Base-by-base conservation (phyloP, 1,284 basidiomycete genomes). In the Ustilago hordei region DNA sequence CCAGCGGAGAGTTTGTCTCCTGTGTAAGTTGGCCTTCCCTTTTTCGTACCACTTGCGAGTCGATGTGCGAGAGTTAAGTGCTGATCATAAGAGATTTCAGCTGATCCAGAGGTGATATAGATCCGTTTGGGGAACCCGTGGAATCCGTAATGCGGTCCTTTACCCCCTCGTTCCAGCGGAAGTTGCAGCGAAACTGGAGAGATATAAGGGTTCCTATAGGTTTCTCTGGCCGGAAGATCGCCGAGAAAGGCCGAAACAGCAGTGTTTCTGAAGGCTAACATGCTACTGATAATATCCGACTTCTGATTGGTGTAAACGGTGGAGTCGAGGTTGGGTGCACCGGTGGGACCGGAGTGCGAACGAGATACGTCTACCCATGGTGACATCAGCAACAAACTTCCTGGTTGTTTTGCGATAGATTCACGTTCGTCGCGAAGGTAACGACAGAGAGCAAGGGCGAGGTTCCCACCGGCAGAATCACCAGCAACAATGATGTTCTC, bases 401-500 rank as follows among this genome's bases (percentile, higher is more conserved):
- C 75, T 8, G 81, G 80, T 62, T 78, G 62, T 15, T 35, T 45
- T 31, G 66, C 79, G 17, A 81, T 60, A 12, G 8, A 1, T 13
- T 60, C 56, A 9, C 67, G 58, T 54, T 83, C 81, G 62, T 87
- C 86, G 4, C 85, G 78, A 39, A 87, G 63, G 60, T 86, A 87
- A 0, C 86, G 78, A 48, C 83, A 85, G 43, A 87, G 74, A 0
- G 90, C 90, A 3, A 92, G 87, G 0, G 90, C 90, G 3, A 92
- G 87, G 81, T 92, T 92, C 0, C 91, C 92, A 3, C 92, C 92
- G 0, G 92, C 91, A 48, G 90, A 91, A 81, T 93, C 92, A 19
- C 92, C 92, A 8, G 89, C 88, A 32, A 93, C 80, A 36, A 91
- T 83, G 59, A 93, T 89, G 79, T 91, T 90, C 68, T 87, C 87